Evolutionary conservation across 2,329 filamentous ascomycete genomes (phyloP).

Genomic region (Ophiostoma australiae): DNA sequence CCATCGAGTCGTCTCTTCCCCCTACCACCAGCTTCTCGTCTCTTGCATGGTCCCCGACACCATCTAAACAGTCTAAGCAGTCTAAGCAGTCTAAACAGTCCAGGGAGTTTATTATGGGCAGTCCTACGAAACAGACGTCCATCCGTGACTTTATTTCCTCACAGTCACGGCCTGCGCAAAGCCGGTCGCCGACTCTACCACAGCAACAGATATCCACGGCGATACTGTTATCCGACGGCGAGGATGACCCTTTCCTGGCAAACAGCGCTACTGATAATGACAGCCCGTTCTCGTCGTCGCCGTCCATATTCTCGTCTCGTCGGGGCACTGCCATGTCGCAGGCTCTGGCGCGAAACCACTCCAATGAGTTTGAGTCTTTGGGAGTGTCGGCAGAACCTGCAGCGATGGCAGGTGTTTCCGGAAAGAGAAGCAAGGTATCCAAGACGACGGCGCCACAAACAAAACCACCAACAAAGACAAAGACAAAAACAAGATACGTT

Average conservation of each 20-base stretch:
- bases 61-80: not conserved
- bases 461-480: conserved; percentile 22
- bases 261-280: not conserved
- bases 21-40: conserved; percentile 17
- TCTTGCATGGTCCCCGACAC: conserved; percentile 3
- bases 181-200: not conserved
- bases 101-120: not conserved
- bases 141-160: conserved; percentile 22
- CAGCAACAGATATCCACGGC: not conserved
- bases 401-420: not conserved
- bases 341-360: not conserved
- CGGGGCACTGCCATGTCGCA: not conserved
- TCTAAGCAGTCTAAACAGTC: not conserved
- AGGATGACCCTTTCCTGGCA: not conserved
- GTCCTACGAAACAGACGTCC: conserved; percentile 21
- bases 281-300: not conserved
- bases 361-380: not conserved
- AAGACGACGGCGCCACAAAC: not conserved
- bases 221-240: conserved; percentile 18
- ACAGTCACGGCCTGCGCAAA: not conserved
- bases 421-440: not conserved
- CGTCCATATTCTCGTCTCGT: not conserved
- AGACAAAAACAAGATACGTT: conserved; percentile 30
- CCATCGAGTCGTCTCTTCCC: not conserved
- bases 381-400: not conserved